Percentiles rank a stretch among this genome's conserved stretches.
Evolutionary conservation across 192 early-diverging fungal species (phyloP).

Genomic region (Podila minutissima): DNA sequence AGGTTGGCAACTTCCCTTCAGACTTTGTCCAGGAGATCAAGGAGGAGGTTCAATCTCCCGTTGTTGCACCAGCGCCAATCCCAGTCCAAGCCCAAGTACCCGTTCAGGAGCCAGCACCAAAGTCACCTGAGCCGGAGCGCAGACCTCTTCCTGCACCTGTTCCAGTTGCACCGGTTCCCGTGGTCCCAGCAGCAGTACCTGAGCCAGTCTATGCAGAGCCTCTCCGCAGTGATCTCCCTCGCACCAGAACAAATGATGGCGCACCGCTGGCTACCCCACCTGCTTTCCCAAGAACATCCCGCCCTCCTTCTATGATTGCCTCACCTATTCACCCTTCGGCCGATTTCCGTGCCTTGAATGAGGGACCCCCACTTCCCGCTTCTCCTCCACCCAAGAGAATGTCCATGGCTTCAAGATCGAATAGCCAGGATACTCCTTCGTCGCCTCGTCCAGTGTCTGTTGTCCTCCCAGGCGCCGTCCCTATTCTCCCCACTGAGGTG

Average conservation of each 20-base stretch:
- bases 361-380: conserved; percentile 33
- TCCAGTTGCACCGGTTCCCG: conserved; percentile 8
- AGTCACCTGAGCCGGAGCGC: conserved; percentile 26
- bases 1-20: conserved; percentile 63
- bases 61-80: conserved; percentile 5
- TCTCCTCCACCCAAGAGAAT: conserved; percentile 37
- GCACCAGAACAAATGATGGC: conserved; percentile 17
- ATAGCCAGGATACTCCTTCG: conserved; percentile 16
- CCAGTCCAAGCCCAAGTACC: not conserved
- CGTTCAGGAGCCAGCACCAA: conserved; percentile 29
- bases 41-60: conserved; percentile 20
- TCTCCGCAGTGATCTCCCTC: not conserved
- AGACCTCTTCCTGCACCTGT: conserved; percentile 18
- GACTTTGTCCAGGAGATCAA: conserved; percentile 64
- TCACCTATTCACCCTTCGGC: conserved; percentile 16
- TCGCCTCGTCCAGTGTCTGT: conserved; percentile 24
- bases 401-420: conserved; percentile 26
- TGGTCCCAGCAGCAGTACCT: not conserved
- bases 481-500: not conserved
- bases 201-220: conserved; percentile 19
- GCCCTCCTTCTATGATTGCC: conserved; percentile 42
- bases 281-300: conserved; percentile 26
- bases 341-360: conserved; percentile 6
- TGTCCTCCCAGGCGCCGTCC: not conserved
- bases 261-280: conserved; percentile 30